Conservation (phyloP, 192 early-diverging fungal genomes). For the Coemansia sp. region DNA sequence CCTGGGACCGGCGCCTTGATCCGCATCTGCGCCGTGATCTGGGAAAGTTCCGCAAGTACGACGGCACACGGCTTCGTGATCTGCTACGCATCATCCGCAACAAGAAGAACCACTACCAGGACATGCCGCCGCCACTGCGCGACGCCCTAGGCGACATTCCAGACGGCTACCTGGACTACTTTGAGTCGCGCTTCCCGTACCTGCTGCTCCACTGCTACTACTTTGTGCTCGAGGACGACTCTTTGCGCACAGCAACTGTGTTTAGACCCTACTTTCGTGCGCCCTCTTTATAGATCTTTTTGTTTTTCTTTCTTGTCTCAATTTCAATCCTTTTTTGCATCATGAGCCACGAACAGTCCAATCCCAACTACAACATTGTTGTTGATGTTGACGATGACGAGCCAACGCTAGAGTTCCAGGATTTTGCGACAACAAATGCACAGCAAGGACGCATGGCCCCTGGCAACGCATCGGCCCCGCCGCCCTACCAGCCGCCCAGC, state of each 20-base stretch:
- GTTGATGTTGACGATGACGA: constrained; percentile 56
- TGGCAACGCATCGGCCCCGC: constrained; percentile 15
- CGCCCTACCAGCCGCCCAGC: constrained; percentile 34
- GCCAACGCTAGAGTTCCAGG: constrained; percentile 52
- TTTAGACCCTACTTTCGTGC: constrained; percentile 67
- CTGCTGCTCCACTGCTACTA: constrained; percentile 87
- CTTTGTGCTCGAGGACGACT: constrained; percentile 67
- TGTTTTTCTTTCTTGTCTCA: background rate
- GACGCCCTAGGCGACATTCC: constrained; percentile 78
- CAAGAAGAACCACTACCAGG: constrained; percentile 98
- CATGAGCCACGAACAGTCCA: constrained; percentile 34
- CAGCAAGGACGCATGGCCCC: constrained; percentile 37
- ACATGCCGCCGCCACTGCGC: constrained; percentile 75
- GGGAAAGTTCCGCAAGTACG: constrained; percentile 92
- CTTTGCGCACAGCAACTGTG: constrained; percentile 60
- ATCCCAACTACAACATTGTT: constrained; percentile 52
- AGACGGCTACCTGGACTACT: constrained; percentile 84
- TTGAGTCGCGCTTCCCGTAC: constrained; percentile 84
- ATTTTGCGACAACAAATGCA: constrained; percentile 42
- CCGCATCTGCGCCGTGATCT: constrained; percentile 69
- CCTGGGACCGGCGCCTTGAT: constrained; percentile 53
- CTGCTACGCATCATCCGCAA: constrained; percentile 88
- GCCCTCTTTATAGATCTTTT: constrained; percentile 24
- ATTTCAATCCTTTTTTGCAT: background rate
- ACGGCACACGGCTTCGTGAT: constrained; percentile 77